Conservation (phyloP, 116 monocot species). For the Iris pallida region DNA sequence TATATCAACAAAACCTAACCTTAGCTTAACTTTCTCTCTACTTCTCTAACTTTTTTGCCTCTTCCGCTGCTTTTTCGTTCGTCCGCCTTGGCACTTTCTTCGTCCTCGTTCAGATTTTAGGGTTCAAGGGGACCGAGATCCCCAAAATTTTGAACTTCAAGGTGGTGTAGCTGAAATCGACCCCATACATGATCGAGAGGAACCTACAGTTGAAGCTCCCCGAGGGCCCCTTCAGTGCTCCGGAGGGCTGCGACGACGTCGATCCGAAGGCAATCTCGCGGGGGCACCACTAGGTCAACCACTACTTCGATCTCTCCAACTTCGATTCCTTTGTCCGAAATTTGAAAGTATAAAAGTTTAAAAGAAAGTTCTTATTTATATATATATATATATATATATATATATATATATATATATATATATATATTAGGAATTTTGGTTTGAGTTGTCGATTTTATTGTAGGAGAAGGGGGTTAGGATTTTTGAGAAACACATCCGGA, state of each 20-base stretch:
- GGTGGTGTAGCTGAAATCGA: constrained; percentile 65
- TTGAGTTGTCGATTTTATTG: neutral
- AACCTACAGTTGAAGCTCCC: constrained; percentile 53
- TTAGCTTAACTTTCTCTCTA: too few relatives aligned
- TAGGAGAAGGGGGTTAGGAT: constrained; percentile 62
- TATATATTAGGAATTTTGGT: neutral
- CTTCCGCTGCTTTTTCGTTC: too few relatives aligned
- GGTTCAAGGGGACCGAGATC: constrained; percentile 60
- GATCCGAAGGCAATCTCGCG: constrained; percentile 49
- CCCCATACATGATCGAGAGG: constrained; percentile 68
- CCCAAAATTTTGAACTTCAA: constrained; percentile 56
- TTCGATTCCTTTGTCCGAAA: constrained; percentile 46
- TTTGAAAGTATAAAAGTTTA: constrained; percentile 42
- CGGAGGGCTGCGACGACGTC: constrained; percentile 8
- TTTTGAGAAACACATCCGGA: constrained; percentile 61
- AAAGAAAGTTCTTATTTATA: neutral
- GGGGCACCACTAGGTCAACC: constrained; percentile 73
- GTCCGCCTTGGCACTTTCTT: too few relatives aligned
- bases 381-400: too few relatives aligned
- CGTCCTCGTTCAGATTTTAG: constrained; percentile 39
- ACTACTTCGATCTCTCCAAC: constrained; percentile 56
- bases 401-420: too few relatives aligned
- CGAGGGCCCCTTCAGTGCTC: constrained; percentile 29
- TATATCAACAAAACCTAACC: too few relatives aligned
- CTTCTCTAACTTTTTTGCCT: too few relatives aligned